Evolutionary conservation across 1,284 basidiomycete species (phyloP), one percentile per base, ranked within the genome.

Genomic region (Melampsora americana): DNA sequence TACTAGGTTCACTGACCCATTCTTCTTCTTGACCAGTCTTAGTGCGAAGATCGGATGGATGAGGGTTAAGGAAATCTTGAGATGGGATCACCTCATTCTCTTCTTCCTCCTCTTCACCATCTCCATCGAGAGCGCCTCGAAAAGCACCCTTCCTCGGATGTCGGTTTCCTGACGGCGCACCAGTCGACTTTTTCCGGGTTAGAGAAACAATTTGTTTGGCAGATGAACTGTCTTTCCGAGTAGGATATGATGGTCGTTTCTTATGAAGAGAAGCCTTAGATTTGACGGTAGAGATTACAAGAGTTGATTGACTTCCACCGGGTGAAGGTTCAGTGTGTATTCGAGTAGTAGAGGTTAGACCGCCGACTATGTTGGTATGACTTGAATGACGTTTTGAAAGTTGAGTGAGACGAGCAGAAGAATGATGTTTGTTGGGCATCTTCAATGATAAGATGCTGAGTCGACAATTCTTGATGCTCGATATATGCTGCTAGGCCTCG

Each of bases 1-100:
- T 64, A 5, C 53, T 48, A 44, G 69, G 69, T 62, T 64, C 60
- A 28, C 60, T 71, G n/a, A 71, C 23, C 68, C 68, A 70, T 26
- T 30, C n/a, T 5, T 59, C 53, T 5, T 69, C 48, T 30, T 30
- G 28, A 14, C 30, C n/a, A 11, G 20, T n/a, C 9, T 35, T 32
- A 4, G 61, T 28, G 61, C n/a, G 9, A 30, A 30, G 23, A 9
- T 20, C 20, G 23, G 20, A 30, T 1, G n/a, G 61, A 30, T 64
- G 61, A 64, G 28, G 32, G n/a, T 64, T n/a, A 3, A 23, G 30
- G 28, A 42, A 64, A 23, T 30, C 26, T 20, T 32, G 26, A 23
- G 23, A n/a, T 35, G 6, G 26, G 9, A 7, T 30, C 35, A 16
- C 61, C 23, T 64, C 61, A 7, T 64, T 30, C 32, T 64, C 61